phyloP scores from a whole-genome alignment of 2,329 filamentous ascomycete genomes.

The Diaporthe longicolla region DNA sequence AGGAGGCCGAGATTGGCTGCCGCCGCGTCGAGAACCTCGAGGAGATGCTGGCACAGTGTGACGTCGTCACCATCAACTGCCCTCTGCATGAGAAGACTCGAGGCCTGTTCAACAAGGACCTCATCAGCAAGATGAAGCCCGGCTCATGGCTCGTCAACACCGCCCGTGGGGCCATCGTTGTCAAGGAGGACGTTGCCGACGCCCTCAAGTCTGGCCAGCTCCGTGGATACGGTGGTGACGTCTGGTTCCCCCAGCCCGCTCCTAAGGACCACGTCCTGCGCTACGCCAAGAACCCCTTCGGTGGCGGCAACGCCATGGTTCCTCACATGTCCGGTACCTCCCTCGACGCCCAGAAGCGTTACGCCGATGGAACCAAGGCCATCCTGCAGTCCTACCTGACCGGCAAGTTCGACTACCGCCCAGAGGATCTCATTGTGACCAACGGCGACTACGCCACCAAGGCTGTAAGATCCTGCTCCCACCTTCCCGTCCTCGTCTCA shows the following conservation, averaged over 20 bases:
- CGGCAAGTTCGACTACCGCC: conserved; percentile 88
- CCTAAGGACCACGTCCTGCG: conserved; percentile 94
- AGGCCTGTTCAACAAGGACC: conserved; percentile 98
- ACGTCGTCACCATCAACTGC: conserved; percentile 99
- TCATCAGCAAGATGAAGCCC: conserved; percentile 99
- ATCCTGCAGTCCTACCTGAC: conserved; percentile 94
- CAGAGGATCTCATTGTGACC: conserved; percentile 91
- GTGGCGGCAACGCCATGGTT: conserved; percentile 98
- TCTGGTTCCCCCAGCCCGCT: conserved; percentile 98
- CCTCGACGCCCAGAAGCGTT: conserved; percentile 96
- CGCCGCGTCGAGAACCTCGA: conserved; percentile 89
- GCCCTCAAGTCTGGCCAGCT: conserved; percentile 94
- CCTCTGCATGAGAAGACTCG: conserved; percentile 98
- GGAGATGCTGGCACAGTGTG: conserved; percentile 94
- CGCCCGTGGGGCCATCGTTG: conserved; percentile 97
- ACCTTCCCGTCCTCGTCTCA: conserved; percentile 59
- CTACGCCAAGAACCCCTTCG: conserved; percentile 93
- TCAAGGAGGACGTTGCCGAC: conserved; percentile 98
- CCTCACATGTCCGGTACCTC: conserved; percentile 99
- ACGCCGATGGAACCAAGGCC: conserved; percentile 87
- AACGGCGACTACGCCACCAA: conserved; percentile 94
- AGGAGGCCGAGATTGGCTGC: conserved; percentile 96
- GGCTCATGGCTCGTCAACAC: conserved; percentile 99
- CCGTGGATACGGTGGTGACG: conserved; percentile 88
- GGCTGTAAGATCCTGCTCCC: conserved; percentile 58